These are phyloP conservation scores for Candida nemodendra DNA, from an alignment of 805 yeast genomes.

Conservation along the genomic window DNA sequence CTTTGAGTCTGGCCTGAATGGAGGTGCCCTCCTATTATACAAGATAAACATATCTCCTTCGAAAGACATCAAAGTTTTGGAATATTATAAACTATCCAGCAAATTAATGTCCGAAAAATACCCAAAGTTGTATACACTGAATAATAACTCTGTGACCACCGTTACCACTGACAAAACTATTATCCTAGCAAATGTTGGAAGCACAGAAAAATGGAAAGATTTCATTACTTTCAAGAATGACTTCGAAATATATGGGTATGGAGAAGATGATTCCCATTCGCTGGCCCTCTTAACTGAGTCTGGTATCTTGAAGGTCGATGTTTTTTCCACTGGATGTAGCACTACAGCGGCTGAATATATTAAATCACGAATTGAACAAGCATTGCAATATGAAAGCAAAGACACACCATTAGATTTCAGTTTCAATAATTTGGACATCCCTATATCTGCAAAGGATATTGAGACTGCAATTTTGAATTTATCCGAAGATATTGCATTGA, in stretches of 20 bases:
- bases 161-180: constrained; percentile 59
- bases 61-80: neutral
- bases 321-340: constrained; percentile 33
- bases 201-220: constrained; percentile 76
- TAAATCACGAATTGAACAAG: constrained; percentile 81
- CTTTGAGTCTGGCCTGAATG: constrained; percentile 34
- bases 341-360: constrained; percentile 35
- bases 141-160: constrained; percentile 39
- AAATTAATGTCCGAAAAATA: constrained; percentile 3
- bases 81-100: constrained; percentile 6
- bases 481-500: constrained; percentile 53
- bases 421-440: constrained; percentile 39
- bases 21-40: constrained; percentile 46
- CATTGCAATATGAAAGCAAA: constrained; percentile 55
- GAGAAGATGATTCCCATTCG: constrained; percentile 28
- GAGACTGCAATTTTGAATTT: constrained; percentile 52
- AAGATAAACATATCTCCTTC: constrained; percentile 42
- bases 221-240: constrained; percentile 54
- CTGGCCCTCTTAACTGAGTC: constrained; percentile 45
- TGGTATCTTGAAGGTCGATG: constrained; percentile 63
- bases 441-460: constrained; percentile 38
- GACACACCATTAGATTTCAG: constrained; percentile 21
- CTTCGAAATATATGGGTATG: constrained; percentile 57
- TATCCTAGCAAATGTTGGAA: constrained; percentile 58
- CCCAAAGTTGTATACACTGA: constrained; percentile 26